Evolutionary conservation across 2,329 filamentous ascomycete genomes (phyloP).

Genomic region (Reticulascus tulasneorum): DNA sequence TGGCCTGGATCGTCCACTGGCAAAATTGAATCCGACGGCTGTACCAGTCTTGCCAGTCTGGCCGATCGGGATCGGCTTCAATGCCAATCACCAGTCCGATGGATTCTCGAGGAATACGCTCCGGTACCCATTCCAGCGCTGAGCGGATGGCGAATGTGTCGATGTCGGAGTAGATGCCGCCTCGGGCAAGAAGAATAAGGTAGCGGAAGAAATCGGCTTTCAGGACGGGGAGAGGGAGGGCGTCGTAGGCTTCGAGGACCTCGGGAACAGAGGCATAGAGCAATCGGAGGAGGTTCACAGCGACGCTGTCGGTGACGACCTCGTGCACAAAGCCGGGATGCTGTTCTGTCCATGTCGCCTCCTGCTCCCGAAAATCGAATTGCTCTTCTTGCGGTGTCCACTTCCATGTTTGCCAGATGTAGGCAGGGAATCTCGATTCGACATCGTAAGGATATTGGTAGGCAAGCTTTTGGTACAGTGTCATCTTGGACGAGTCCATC

Average conservation of each 20-base stretch:
- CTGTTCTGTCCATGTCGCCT: slow-evolving; percentile 82
- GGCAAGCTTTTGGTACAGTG: slow-evolving; percentile 74
- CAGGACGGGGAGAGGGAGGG: slow-evolving; percentile 69
- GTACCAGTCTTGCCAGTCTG: slow-evolving; percentile 95
- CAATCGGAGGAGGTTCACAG: slow-evolving; percentile 74
- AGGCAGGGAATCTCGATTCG: slow-evolving; percentile 84
- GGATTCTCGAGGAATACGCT: slow-evolving; percentile 67
- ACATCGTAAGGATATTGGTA: slow-evolving; percentile 95
- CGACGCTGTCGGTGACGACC: slow-evolving; percentile 89
- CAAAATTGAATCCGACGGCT: slow-evolving; percentile 95
- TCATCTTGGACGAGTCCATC: slow-evolving; percentile 67
- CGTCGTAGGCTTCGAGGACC: slow-evolving; percentile 70
- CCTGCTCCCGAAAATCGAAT: slow-evolving; percentile 78
- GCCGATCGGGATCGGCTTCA: slow-evolving; percentile 89
- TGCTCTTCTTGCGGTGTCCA: slow-evolving; percentile 71
- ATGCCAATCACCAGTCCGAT: slow-evolving; percentile 91
- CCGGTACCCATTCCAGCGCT: slow-evolving; percentile 82
- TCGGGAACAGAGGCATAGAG: slow-evolving; percentile 82
- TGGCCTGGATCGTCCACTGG: slow-evolving; percentile 97
- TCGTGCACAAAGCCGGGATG: slow-evolving; percentile 95
- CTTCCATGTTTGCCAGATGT: slow-evolving; percentile 99
- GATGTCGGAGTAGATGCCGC: slow-evolving; percentile 79
- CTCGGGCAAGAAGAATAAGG: slow-evolving; percentile 59
- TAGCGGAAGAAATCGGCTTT: slow-evolving; percentile 80
- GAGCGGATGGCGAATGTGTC: slow-evolving; percentile 83